Evolutionary conservation across 2,329 filamentous ascomycete genomes (phyloP), one percentile per base, ranked within the genome.

Genomic region (Stemphylium lycopersici): DNA sequence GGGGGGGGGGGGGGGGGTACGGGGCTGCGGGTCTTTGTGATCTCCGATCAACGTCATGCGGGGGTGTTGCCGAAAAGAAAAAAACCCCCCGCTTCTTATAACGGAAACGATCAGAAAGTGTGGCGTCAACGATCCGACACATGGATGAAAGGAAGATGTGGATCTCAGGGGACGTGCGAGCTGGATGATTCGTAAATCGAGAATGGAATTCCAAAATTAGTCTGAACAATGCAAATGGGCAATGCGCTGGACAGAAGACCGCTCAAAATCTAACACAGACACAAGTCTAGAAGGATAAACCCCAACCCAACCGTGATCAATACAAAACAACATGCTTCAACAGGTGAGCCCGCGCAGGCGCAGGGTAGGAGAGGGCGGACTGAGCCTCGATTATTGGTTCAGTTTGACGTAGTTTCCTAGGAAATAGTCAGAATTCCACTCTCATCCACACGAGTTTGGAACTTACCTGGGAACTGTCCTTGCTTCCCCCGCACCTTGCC

Each of bases 401-500:
- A 79, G 64, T 52, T 72, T 76, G 52, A 79, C 77, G 45, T 78
- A 78, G 51, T 78, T 78, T 12, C 75, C 76, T 78, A 41, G 26
- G 6, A 31, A 22, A 42, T 56, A 65, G 71, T 70, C 65, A 76
- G 56, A 70, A 20, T 12, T 29, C 10, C 22, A 2, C 18, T 20
- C 2, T 5, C 7, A 8, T 0, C 32, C 6, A 2, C n/a, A n/a
- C 2, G 20, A 2, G 29, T 10, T 5, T 6, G 5, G 13, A 15
- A 76, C 86, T 72, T 82, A 96, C 95, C 95, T 78, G 95, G 95
- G 75, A 99, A 99, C 72, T 98, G 93, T 22, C 95, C 95, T 70
- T 90, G 81, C 77, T 88, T 89, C 43, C 90, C 91, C 55, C 89
- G 82, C 48, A 96, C 72, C 72, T 86, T 90, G 33, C 95, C 95